These are phyloP conservation scores for Botrytis cinerea DNA, from an alignment of 2,329 filamentous ascomycete species.

Conservation along the genomic window DNA sequence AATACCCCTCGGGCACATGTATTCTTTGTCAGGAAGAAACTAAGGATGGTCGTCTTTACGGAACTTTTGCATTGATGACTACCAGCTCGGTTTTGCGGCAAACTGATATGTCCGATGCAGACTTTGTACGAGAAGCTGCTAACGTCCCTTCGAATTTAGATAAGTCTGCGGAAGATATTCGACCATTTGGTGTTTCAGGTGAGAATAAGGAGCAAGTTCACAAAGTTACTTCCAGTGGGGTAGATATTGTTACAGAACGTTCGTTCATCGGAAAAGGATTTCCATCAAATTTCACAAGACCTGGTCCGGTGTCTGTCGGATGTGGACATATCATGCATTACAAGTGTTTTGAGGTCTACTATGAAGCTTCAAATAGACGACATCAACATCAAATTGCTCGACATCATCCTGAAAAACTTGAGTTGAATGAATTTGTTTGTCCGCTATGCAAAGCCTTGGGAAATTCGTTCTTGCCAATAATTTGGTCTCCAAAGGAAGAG, in stretches of 20 bases:
- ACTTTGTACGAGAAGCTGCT: conserved; percentile 81
- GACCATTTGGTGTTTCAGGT: conserved; percentile 87
- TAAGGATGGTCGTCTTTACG: conserved; percentile 83
- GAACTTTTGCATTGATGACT: conserved; percentile 87
- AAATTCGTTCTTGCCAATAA: conserved; percentile 90
- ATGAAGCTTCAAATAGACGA: conserved; percentile 77
- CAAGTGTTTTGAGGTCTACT: conserved; percentile 90
- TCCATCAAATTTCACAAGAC: conserved; percentile 63
- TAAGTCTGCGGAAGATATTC: conserved; percentile 75
- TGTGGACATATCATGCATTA: conserved; percentile 99
- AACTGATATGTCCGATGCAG: conserved; percentile 78
- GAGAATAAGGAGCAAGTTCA: conserved; percentile 79
- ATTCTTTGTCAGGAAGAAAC: conserved; percentile 97
- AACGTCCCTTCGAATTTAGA: conserved; percentile 81
- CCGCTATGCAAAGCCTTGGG: conserved; percentile 95
- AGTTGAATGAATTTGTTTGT: conserved; percentile 87
- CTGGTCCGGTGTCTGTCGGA: conserved; percentile 82
- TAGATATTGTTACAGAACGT: conserved; percentile 70
- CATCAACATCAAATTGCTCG: conserved; percentile 92
- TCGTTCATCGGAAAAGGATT: conserved; percentile 91
- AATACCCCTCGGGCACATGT: conserved; percentile 89
- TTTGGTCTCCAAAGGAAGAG: conserved; percentile 92
- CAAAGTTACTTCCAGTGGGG: conserved; percentile 73
- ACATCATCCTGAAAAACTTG: conserved; percentile 83
- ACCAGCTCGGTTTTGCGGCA: conserved; percentile 85